A percentile compares a stretch with the other conserved stretches of the same genome.
phyloP scores from a whole-genome alignment of 257 asterid species.

The Coffea canephora region DNA sequence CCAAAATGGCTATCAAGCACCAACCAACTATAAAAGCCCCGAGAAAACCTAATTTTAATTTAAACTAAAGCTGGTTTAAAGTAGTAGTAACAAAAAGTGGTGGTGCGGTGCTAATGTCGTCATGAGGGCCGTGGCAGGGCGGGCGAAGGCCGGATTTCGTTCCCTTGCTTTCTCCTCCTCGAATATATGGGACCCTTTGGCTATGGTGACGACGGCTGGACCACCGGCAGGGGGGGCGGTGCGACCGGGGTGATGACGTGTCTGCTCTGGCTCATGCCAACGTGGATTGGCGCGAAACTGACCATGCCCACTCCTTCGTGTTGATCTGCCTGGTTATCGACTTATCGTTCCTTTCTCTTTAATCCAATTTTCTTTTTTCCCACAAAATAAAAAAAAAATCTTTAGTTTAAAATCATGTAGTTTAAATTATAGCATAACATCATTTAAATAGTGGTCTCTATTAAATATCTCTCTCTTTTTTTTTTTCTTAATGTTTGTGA shows the following conservation, averaged over 20 bases:
- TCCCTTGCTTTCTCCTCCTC: constrained; percentile 20
- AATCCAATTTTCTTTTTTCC: too few relatives aligned
- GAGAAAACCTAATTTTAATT: neutral
- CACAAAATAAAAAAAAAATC: too few relatives aligned
- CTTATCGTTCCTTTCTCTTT: neutral
- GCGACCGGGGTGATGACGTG: constrained; percentile 17
- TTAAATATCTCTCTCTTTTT: too few relatives aligned
- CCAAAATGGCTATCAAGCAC: too few relatives aligned
- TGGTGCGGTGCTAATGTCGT: too few relatives aligned
- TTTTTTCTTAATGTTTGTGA: too few relatives aligned
- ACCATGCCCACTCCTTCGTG: constrained; percentile 39
- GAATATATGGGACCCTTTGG: constrained; percentile 31
- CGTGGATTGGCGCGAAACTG: constrained; percentile 44
- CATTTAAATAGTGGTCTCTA: too few relatives aligned
- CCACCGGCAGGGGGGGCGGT: neutral
- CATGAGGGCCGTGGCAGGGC: too few relatives aligned
- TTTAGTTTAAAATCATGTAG: neutral
- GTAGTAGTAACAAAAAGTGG: too few relatives aligned
- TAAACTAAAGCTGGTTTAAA: neutral
- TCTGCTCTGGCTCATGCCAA: constrained; percentile 33
- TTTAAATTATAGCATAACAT: too few relatives aligned
- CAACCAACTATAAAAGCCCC: neutral
- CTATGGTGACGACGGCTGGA: constrained; percentile 15
- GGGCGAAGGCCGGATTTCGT: neutral
- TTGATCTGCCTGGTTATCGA: constrained; percentile 39